Base-by-base conservation (phyloP, 2,329 filamentous ascomycete genomes). In the Alternaria longipes region DNA sequence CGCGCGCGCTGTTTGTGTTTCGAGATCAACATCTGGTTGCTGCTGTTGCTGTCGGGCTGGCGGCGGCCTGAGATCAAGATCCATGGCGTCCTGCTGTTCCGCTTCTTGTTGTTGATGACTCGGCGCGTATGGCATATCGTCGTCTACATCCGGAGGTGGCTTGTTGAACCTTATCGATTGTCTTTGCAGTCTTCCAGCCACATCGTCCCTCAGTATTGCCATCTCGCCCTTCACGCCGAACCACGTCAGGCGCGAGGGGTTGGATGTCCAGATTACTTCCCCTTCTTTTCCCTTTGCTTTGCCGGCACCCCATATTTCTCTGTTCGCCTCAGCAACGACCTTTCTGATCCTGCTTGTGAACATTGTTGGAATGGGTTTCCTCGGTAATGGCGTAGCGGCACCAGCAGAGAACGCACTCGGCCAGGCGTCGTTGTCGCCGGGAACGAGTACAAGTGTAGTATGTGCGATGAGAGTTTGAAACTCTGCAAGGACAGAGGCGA, bases 351-450 rank as follows among this genome's bases (percentile, higher is more conserved):
- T 86, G 32, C 90, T 94, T 0, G 94, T 98, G 80, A 99, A 99
- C 69, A 97, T 83, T 7, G 94, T 91, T 1, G 95, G 95, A 2
- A 99, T 86, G 0, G 86, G 81, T 66, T 90, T 89, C 9, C 90
- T 81, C 0, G 92, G 92, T 11, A 94, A 74, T 0, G 90, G 87
- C 0, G 87, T 86, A 0, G 90, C 88, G 1, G 91, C 90, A 4
- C 92, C 92, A 2, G 89, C 90, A 1, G 88, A 88, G 76, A 97
- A 97, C 2, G 93, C 87, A 0, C 93, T 97, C 5, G 90, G 88
- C 95, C 95, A 99, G n/a, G 92, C 94, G 77, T 99, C 95, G 76
- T 97, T 97, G 80, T 98, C 94, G 30, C 95, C 95, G 0, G 95
- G 95, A 0, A 98, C 91, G 74, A 99, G 97, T 32, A 97, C 84